phyloP scores from a whole-genome alignment of 441 rosid species.

The Euphorbia corollata region DNA sequence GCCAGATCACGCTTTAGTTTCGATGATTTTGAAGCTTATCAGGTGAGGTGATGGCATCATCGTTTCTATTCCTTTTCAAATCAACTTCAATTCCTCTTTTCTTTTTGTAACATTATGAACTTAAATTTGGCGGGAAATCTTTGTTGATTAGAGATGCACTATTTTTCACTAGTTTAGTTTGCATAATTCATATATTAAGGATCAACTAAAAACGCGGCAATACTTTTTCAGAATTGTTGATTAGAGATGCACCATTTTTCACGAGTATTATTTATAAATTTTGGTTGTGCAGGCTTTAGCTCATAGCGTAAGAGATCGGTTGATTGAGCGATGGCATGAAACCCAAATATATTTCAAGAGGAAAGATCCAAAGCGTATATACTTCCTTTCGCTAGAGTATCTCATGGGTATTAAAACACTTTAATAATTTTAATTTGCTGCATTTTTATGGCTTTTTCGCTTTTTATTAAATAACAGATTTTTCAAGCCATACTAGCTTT shows the following conservation, averaged over 20 bases:
- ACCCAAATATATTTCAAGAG: slow-evolving; percentile 40
- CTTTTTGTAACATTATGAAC: neutral
- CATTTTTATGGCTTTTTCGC: neutral
- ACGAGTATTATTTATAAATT: slow-evolving; percentile 13
- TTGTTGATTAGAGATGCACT: neutral
- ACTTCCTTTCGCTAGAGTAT: slow-evolving; percentile 49
- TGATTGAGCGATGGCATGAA: slow-evolving; percentile 50
- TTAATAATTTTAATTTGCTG: neutral
- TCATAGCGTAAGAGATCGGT: slow-evolving; percentile 43
- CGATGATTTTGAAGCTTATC: slow-evolving; percentile 56
- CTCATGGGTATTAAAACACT: slow-evolving; percentile 38
- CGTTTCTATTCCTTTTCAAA: neutral
- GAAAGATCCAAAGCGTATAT: slow-evolving; percentile 46
- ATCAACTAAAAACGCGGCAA: neutral
- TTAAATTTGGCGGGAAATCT: slow-evolving; percentile 34
- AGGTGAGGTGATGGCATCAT: slow-evolving; percentile 27
- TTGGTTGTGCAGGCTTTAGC: slow-evolving; percentile 34
- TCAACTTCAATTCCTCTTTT: too few species aligned
- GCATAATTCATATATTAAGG: neutral
- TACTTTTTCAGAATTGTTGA: neutral
- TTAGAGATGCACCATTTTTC: too few species aligned
- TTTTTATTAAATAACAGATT: neutral
- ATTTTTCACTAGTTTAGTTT: neutral
- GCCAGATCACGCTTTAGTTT: slow-evolving; percentile 44
- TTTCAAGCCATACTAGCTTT: neutral